phyloP scores from a whole-genome alignment of 192 early-diverging fungal species.

The Linnemannia hyalina region DNA sequence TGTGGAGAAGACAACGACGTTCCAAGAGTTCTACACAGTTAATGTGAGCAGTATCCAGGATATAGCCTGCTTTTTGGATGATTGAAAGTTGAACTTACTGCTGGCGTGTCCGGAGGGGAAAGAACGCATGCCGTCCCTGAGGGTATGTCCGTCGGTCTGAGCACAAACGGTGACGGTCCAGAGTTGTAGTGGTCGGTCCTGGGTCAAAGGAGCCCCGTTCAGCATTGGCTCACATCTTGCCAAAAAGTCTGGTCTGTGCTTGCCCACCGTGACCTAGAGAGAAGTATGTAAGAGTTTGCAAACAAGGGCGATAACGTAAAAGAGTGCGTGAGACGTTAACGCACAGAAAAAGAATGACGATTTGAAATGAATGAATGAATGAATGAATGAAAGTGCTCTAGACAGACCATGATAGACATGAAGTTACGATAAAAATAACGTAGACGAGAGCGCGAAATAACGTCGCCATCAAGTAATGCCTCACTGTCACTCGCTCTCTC shows the following conservation, averaged over 20 bases:
- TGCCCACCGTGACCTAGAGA: slow-evolving; percentile 55
- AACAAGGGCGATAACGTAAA: background rate
- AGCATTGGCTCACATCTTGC: slow-evolving; percentile 53
- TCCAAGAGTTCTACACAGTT: too few species aligned
- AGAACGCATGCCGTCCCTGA: slow-evolving; percentile 85
- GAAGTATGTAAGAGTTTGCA: too few species aligned
- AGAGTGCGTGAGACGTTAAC: background rate
- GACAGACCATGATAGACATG: background rate
- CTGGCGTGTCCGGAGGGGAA: slow-evolving; percentile 92
- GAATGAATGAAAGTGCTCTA: background rate
- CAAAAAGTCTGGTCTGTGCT: slow-evolving; percentile 64
- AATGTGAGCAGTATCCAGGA: too few species aligned
- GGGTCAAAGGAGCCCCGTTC: slow-evolving; percentile 19
- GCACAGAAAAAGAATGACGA: background rate
- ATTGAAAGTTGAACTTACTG: slow-evolving; percentile 46
- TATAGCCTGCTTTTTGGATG: too few species aligned
- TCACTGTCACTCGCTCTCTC: too few species aligned
- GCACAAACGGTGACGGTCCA: slow-evolving; percentile 64
- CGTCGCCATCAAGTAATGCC: background rate
- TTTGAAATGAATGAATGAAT: slow-evolving; percentile 3
- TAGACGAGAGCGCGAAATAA: background rate
- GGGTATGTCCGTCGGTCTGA: slow-evolving; percentile 56
- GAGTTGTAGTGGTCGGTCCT: slow-evolving; percentile 65
- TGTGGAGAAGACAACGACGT: background rate
- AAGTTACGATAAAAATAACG: background rate